Evolutionary conservation across 2,329 filamentous ascomycete genomes (phyloP).

Genomic region (Exutisphaerella laricina): DNA sequence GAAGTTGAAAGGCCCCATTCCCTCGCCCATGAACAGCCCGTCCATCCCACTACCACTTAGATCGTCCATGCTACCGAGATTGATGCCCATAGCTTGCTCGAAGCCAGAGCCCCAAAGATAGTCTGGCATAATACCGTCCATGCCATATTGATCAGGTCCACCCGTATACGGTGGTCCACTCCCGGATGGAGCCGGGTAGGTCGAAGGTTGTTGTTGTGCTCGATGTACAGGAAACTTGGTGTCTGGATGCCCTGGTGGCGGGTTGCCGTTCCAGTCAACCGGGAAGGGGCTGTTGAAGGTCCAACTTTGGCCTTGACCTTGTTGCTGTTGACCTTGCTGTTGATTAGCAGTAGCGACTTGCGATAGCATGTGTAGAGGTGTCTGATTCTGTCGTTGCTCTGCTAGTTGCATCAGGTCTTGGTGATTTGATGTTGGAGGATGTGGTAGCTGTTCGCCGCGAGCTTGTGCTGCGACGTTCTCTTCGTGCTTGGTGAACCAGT

Average conservation of each 20-base stretch:
- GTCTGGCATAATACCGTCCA: constrained; percentile 15
- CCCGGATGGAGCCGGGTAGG: constrained; percentile 8
- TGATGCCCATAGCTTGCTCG: constrained; percentile 35
- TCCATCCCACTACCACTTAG: constrained; percentile 30
- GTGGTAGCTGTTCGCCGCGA: constrained; percentile 15
- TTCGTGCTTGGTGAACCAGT: constrained; percentile 40
- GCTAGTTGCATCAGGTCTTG: constrained; percentile 7
- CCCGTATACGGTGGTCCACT: constrained; percentile 1
- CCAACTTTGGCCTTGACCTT: constrained; percentile 19
- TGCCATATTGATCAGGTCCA: constrained; percentile 5
- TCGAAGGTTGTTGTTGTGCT: constrained; percentile 7
- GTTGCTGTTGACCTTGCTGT: constrained; percentile 11
- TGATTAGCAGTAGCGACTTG: constrained; percentile 23
- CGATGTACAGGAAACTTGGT: constrained; percentile 11
- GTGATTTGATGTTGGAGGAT: constrained; percentile 8
- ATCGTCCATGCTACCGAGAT: constrained; percentile 30
- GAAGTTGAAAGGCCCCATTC: constrained; percentile 26
- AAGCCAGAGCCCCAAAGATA: constrained; percentile 33
- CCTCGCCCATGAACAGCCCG: constrained; percentile 29
- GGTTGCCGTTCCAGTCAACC: constrained; percentile 17
- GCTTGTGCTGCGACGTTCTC: constrained; percentile 24
- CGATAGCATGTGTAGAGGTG: constrained; percentile 22
- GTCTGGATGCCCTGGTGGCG: constrained; percentile 17
- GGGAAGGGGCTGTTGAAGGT: constrained; percentile 21
- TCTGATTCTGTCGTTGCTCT: constrained; percentile 4